Conservation (phyloP, 2,329 filamentous ascomycete species). For the Venturia carpophila region DNA sequence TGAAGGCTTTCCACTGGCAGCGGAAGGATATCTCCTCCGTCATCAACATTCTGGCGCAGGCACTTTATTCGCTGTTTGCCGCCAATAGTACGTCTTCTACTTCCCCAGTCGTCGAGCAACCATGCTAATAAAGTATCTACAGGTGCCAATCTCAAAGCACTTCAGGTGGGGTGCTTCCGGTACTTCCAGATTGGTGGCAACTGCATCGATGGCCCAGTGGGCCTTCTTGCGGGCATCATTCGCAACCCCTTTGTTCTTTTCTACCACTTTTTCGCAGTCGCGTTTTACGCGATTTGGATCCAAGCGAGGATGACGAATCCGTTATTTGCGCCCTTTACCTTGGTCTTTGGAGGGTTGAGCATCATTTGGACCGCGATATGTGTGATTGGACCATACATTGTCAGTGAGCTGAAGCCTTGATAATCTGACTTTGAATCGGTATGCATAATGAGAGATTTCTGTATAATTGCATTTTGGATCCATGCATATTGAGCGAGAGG, state of each 20-base stretch:
- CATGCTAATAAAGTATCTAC: conserved; percentile 12
- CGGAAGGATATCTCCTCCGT: conserved; percentile 76
- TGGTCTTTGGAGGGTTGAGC: conserved; percentile 34
- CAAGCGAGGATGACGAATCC: conserved; percentile 42
- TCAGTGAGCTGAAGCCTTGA: conserved; percentile 27
- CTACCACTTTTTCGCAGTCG: conserved; percentile 91
- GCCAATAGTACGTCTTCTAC: conserved; percentile 51
- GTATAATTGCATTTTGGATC: background rate
- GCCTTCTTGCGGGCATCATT: conserved; percentile 74
- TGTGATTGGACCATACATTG: conserved; percentile 46
- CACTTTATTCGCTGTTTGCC: conserved; percentile 84
- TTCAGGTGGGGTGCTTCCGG: conserved; percentile 83
- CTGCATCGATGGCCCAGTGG: conserved; percentile 69
- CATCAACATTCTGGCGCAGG: conserved; percentile 96
- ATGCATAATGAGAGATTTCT: background rate
- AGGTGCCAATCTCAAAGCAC: conserved; percentile 64
- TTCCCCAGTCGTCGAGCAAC: background rate
- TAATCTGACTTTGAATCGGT: background rate
- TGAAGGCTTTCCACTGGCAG: conserved; percentile 75
- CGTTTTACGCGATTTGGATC: conserved; percentile 79
- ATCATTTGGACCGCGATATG: conserved; percentile 45
- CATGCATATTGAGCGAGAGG: background rate
- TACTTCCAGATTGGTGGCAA: conserved; percentile 76
- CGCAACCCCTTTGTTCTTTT: conserved; percentile 69
- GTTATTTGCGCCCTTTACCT: conserved; percentile 31